These are phyloP conservation scores for Malus asiatica DNA, from an alignment of 306 rosid genomes.

Conservation along the genomic window DNA sequence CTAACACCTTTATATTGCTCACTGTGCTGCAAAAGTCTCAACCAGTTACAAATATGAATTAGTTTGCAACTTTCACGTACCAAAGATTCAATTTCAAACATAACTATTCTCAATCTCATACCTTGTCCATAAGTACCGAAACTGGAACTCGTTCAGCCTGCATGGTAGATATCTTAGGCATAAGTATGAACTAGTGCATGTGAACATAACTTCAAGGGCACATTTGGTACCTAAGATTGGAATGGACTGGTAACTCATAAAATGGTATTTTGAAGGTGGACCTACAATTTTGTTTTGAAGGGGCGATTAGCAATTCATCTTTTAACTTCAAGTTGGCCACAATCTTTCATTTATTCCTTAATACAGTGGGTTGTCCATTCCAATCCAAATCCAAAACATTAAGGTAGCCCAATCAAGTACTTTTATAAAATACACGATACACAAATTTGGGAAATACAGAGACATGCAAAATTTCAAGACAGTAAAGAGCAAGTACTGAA, in stretches of 20 bases:
- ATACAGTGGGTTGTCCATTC: too few relatives aligned
- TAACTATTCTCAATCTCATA: slow-evolving; percentile 11
- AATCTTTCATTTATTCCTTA: too few relatives aligned
- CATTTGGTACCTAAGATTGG: too few relatives aligned
- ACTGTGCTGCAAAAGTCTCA: slow-evolving; percentile 41
- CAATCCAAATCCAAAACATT: too few relatives aligned
- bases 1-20: slow-evolving; percentile 73
- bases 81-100: slow-evolving; percentile 7
- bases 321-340: background rate
- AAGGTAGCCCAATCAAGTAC: too few relatives aligned
- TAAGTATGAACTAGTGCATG: background rate
- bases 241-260: too few relatives aligned
- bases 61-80: slow-evolving; percentile 4
- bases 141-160: slow-evolving; percentile 92
- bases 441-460: background rate
- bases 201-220: background rate
- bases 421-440: background rate
- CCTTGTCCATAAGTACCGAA: slow-evolving; percentile 69
- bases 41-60: slow-evolving; percentile 17
- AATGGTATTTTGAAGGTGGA: too few relatives aligned
- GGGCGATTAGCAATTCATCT: too few relatives aligned
- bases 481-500: too few relatives aligned
- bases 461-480: background rate
- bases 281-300: too few relatives aligned
- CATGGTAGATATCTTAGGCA: slow-evolving; percentile 18